phyloP scores from a whole-genome alignment of 2,329 filamentous ascomycete species.

The Aureobasidium musti region DNA sequence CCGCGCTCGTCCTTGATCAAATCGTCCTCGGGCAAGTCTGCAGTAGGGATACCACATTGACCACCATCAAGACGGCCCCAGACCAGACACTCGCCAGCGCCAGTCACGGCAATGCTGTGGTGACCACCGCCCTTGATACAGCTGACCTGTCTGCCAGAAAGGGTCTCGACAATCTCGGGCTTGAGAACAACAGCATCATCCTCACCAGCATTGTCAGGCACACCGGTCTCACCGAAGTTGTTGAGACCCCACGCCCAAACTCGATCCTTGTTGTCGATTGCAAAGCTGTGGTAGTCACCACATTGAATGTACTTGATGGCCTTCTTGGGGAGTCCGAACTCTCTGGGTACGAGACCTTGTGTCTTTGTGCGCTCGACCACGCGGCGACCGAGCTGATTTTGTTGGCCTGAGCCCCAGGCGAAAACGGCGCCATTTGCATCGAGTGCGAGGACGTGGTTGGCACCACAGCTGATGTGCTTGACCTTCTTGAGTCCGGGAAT shows the following conservation, averaged over 20 bases:
- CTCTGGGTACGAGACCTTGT: slow-evolving; percentile 58
- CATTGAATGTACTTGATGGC: slow-evolving; percentile 64
- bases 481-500: slow-evolving; percentile 68
- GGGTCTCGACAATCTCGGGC: slow-evolving; percentile 65
- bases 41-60: slow-evolving; percentile 53
- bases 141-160: slow-evolving; percentile 65
- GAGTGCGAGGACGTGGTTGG: slow-evolving; percentile 71
- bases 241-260: slow-evolving; percentile 86
- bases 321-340: slow-evolving; percentile 59
- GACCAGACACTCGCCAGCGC: slow-evolving; percentile 57
- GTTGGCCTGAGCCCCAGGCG: slow-evolving; percentile 72
- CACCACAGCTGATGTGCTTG: slow-evolving; percentile 63
- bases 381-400: slow-evolving; percentile 68
- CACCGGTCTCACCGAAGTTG: slow-evolving; percentile 79
- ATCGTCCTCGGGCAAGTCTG: slow-evolving; percentile 58
- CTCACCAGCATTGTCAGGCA: slow-evolving; percentile 63
- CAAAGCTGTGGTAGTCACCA: slow-evolving; percentile 81
- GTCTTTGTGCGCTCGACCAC: slow-evolving; percentile 61
- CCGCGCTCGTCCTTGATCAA: slow-evolving; percentile 65
- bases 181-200: slow-evolving; percentile 72
- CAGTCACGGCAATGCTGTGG: slow-evolving; percentile 65
- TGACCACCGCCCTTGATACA: slow-evolving; percentile 73
- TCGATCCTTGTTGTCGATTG: slow-evolving; percentile 65
- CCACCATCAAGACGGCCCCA: slow-evolving; percentile 63
- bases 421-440: slow-evolving; percentile 65